These are phyloP conservation scores for Waitea zeae DNA, from an alignment of 1,284 basidiomycete species.

Conservation along the genomic window DNA sequence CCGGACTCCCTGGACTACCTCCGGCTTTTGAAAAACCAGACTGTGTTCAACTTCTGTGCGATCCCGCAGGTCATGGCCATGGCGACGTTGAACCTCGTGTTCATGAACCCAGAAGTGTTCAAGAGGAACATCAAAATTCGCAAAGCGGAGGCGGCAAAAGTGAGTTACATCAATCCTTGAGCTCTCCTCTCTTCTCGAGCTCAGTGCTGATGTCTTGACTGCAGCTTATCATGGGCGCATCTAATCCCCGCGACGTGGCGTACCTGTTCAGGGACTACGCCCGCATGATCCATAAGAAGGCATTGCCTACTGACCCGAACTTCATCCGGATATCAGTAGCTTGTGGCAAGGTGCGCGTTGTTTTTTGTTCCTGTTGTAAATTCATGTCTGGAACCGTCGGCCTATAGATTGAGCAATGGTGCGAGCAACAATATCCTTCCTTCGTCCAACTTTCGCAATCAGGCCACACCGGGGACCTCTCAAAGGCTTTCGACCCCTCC, in stretches of 20 bases:
- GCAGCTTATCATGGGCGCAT: slow-evolving; percentile 80
- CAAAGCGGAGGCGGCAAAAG: slow-evolving; percentile 76
- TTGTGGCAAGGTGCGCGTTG: slow-evolving; percentile 49
- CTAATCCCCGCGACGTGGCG: slow-evolving; percentile 86
- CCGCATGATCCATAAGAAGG: slow-evolving; percentile 70
- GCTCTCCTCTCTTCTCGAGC: slow-evolving; percentile 1
- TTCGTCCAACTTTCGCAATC: slow-evolving; percentile 40
- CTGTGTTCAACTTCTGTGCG: slow-evolving; percentile 92
- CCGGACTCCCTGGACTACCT: slow-evolving; percentile 86
- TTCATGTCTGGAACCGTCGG: neutral
- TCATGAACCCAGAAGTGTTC: slow-evolving; percentile 88
- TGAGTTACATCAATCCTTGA: slow-evolving; percentile 17
- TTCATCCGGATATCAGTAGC: slow-evolving; percentile 69
- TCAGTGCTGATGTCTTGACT: slow-evolving; percentile 3
- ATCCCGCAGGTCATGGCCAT: slow-evolving; percentile 95
- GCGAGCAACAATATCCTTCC: slow-evolving; percentile 76
- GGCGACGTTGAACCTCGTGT: slow-evolving; percentile 82
- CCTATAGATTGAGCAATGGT: slow-evolving; percentile 79
- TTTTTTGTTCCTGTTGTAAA: neutral
- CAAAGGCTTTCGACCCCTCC: slow-evolving; percentile 21
- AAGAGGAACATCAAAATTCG: slow-evolving; percentile 90
- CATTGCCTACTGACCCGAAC: slow-evolving; percentile 72
- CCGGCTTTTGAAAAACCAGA: slow-evolving; percentile 76
- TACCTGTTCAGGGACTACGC: slow-evolving; percentile 78
- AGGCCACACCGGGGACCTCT: slow-evolving; percentile 13